These are phyloP conservation scores for Daldinia loculata DNA, from an alignment of 495 filamentous ascomycete genomes.

Conservation along the genomic window DNA sequence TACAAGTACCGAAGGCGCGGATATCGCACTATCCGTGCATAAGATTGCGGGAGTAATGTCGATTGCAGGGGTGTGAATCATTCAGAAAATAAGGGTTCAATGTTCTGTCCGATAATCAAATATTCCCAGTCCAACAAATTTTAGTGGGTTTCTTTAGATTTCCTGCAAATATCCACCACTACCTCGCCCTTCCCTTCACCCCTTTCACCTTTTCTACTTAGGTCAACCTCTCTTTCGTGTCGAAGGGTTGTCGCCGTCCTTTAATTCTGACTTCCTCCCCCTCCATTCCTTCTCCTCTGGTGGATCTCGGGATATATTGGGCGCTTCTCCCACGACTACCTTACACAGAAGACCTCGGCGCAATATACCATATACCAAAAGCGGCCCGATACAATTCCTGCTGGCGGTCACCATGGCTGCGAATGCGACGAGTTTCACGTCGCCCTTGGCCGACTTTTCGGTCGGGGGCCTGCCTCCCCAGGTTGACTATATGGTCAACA, in stretches of 20 bases:
- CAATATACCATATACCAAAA: conserved; percentile 1
- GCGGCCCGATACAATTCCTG: neutral
- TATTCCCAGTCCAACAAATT: conserved; percentile 40
- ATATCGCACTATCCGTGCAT: conserved; percentile 34
- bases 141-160: conserved; percentile 30
- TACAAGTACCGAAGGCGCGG: conserved; percentile 19
- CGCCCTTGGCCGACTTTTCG: conserved; percentile 73
- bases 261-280: neutral
- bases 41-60: conserved; percentile 1
- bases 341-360: conserved; percentile 18
- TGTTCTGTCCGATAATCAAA: conserved; percentile 35
- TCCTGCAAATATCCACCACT: conserved; percentile 24
- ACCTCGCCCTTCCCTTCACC: conserved; percentile 4
- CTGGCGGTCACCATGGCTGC: conserved; percentile 62
- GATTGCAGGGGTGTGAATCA: conserved; percentile 9
- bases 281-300: conserved; percentile 1
- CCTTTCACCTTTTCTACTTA: conserved; percentile 8
- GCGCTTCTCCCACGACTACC: conserved; percentile 1
- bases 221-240: conserved; percentile 12
- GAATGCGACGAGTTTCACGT: conserved; percentile 75
- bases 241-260: conserved; percentile 24
- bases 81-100: conserved; percentile 4
- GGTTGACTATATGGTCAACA: conserved; percentile 55
- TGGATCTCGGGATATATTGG: conserved; percentile 10
- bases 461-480: conserved; percentile 52